These are phyloP conservation scores for Pleurotus platypus DNA, from an alignment of 768 basidiomycete species.

Conservation along the genomic window DNA sequence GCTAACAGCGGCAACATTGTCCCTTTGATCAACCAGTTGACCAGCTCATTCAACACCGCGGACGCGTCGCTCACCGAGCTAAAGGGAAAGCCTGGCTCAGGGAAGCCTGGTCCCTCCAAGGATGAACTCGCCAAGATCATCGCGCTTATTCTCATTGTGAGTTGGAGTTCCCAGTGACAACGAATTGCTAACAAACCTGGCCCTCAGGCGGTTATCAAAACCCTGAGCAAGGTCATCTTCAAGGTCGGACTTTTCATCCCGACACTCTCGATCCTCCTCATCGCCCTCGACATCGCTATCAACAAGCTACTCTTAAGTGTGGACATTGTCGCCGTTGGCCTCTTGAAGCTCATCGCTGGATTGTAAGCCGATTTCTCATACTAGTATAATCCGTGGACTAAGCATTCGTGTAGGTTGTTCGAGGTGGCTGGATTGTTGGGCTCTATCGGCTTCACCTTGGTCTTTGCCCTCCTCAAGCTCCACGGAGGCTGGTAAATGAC, in stretches of 20 bases:
- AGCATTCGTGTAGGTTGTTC: not conserved
- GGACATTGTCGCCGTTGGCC: conserved; percentile 23
- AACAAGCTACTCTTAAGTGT: conserved; percentile 21
- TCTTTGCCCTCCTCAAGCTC: not conserved
- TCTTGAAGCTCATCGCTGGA: conserved; percentile 24
- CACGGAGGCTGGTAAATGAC: conserved; percentile 1
- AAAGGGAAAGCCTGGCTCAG: not conserved
- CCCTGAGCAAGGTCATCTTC: conserved; percentile 19
- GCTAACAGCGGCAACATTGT: conserved; percentile 17
- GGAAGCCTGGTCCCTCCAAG: conserved; percentile 20
- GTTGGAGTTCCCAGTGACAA: not conserved
- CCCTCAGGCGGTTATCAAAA: conserved; percentile 18
- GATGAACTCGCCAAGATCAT: conserved; percentile 22
- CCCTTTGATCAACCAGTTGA: conserved; percentile 19
- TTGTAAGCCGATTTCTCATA: conserved; percentile 13
- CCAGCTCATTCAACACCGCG: conserved; percentile 17
- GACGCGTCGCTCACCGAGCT: conserved; percentile 16
- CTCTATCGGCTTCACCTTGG: conserved; percentile 5
- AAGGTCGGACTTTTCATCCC: conserved; percentile 18
- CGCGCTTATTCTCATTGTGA: conserved; percentile 20
- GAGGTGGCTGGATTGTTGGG: conserved; percentile 1
- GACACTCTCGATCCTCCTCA: conserved; percentile 17
- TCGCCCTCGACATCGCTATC: conserved; percentile 21
- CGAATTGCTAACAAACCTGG: not conserved
- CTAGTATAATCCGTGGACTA: not conserved